Evolutionary conservation across 2,329 filamentous ascomycete species (phyloP), one percentile per base, ranked within the genome.

Genomic region (Diaporthe sp.): DNA sequence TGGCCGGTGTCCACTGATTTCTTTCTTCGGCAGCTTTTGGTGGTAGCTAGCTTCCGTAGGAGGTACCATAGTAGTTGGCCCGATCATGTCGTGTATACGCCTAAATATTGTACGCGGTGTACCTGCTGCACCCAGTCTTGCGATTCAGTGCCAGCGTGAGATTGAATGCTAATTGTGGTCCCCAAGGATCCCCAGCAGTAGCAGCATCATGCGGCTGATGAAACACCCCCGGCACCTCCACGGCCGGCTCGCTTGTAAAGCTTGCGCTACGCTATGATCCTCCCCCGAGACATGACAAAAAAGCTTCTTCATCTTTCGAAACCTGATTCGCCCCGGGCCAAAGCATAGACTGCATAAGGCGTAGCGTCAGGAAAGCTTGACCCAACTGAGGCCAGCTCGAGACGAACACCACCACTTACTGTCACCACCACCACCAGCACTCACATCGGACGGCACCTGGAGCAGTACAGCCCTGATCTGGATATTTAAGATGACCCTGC

Each of bases 211-310:
- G 39, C 39, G 46, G 39, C 37, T 25, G 44, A 28, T 44, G 39
- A 44, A 62, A 62, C 37, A 44, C 39, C 17, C 39, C 60, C 15
- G 15, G n/a, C 37, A 65, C 25, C 39, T 65, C 28, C 22, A 42
- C 58, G 58, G 19, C 6, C 17, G 60, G 15, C 42, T 22, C 13
- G 19, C 39, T 46, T 31, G 60, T 8, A 8, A 3, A 42, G 60
- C 17, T 65, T 46, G 17, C 60, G 60, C 60, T 49, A 65, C 60
- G 60, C 60, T 65, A 65, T 65, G 60, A 31, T 46, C 60, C 60
- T 22, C 15, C 25, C 39, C 42, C 1, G 12, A 39, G 60, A 65
- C 15, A 31, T 49, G 60, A 65, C 42, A 65, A 42, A 65, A 46
- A 65, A 65, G 60, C 60, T 65, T 65, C 39, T 46, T 65, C 60